phyloP scores from a whole-genome alignment of 2,329 filamentous ascomycete genomes.

The Zymoseptoria brevis region DNA sequence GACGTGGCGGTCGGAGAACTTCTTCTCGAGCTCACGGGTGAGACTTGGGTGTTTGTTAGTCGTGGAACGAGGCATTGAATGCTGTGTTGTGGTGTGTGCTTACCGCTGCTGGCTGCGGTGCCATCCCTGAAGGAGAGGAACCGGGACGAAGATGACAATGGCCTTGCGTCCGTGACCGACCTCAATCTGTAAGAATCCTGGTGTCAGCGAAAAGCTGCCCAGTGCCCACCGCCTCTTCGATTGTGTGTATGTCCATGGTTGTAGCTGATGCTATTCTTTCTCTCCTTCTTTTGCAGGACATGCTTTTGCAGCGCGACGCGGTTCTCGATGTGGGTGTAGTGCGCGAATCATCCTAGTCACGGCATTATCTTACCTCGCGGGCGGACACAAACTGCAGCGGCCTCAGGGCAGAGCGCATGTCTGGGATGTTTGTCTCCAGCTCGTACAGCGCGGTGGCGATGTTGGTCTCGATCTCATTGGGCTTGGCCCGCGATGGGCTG shows the following conservation, averaged over 20 bases:
- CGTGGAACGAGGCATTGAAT: not conserved
- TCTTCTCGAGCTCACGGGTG: conserved; percentile 99
- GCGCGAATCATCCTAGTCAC: not conserved
- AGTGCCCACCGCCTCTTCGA: conserved; percentile 50
- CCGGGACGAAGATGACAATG: conserved; percentile 99
- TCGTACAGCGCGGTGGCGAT: conserved; percentile 97
- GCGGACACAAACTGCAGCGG: conserved; percentile 98
- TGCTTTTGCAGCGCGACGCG: conserved; percentile 4
- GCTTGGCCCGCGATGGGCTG: conserved; percentile 92
- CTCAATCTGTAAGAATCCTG: conserved; percentile 75
- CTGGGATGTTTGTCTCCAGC: conserved; percentile 97
- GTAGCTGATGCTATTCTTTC: conserved; percentile 1
- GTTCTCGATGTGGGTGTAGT: not conserved
- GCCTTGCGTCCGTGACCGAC: conserved; percentile 99
- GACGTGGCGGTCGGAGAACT: conserved; percentile 99
- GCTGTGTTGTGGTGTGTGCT: conserved; percentile 32
- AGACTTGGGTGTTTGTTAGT: conserved; percentile 53
- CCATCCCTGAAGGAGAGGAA: conserved; percentile 96
- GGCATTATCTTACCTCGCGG: conserved; percentile 77
- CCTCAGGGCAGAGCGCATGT: conserved; percentile 92
- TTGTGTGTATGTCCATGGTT: conserved; percentile 4
- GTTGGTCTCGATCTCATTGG: conserved; percentile 93
- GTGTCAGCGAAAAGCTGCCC: conserved; percentile 48
- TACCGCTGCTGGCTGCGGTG: conserved; percentile 99
- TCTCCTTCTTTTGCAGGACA: conserved; percentile 5